Evolutionary conservation across 805 yeast species (phyloP).

Genomic region (Yueomyces sinensis): DNA sequence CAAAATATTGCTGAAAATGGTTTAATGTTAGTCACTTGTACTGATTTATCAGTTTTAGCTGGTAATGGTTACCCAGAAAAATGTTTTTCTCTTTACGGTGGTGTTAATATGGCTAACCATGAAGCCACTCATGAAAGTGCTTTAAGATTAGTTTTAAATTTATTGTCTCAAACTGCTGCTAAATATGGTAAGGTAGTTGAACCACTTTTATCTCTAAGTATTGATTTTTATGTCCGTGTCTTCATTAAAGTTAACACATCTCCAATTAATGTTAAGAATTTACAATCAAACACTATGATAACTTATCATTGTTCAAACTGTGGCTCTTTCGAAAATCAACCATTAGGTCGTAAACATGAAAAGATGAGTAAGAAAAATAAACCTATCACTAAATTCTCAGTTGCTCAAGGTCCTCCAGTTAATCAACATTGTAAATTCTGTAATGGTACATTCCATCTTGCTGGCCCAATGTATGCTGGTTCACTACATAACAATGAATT

Average conservation of each 20-base stretch:
- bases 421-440: constrained; percentile 58
- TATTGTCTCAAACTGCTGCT: constrained; percentile 75
- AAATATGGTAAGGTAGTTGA: constrained; percentile 77
- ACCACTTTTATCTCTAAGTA: constrained; percentile 74
- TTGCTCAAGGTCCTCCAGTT: constrained; percentile 52
- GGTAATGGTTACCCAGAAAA: constrained; percentile 96
- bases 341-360: constrained; percentile 49
- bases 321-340: constrained; percentile 57
- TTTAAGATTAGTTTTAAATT: constrained; percentile 63
- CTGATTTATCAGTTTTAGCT: constrained; percentile 90
- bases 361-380: constrained; percentile 28
- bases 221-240: constrained; percentile 85
- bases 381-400: constrained; percentile 38
- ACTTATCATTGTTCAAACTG: constrained; percentile 84
- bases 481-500: constrained; percentile 59
- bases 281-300: constrained; percentile 65
- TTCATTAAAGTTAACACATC: constrained; percentile 66
- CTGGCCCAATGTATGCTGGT: constrained; percentile 97
- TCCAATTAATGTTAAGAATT: constrained; percentile 70
- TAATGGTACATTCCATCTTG: constrained; percentile 50
- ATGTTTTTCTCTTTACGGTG: constrained; percentile 91
- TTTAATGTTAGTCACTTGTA: constrained; percentile 78
- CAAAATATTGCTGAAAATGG: constrained; percentile 81
- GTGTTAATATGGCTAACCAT: constrained; percentile 62
- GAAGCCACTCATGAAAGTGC: constrained; percentile 94